Evolutionary conservation across 108 stramenopile species (phyloP).

Genomic region (Cyclotella kingstonii): DNA sequence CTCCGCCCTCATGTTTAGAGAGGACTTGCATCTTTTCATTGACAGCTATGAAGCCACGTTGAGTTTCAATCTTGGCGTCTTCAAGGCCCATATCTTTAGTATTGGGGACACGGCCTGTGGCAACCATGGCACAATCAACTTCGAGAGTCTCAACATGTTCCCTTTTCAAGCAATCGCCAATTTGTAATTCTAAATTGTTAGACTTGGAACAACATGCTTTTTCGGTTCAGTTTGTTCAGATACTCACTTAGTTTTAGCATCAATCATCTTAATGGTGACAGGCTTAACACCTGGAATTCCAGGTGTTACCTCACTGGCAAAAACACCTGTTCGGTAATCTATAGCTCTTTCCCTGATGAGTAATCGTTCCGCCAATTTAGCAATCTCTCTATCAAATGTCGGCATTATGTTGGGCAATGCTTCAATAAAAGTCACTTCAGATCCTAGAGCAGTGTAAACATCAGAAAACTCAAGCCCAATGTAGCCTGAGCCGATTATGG

Average conservation of each 20-base stretch:
- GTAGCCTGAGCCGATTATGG: slow-evolving; percentile 98
- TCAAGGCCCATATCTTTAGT: slow-evolving; percentile 93
- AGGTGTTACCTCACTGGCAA: slow-evolving; percentile 94
- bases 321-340: slow-evolving; percentile 92
- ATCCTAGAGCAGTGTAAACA: slow-evolving; percentile 96
- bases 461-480: slow-evolving; percentile 98
- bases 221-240: neutral
- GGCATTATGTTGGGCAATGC: slow-evolving; percentile 93
- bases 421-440: slow-evolving; percentile 98
- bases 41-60: slow-evolving; percentile 94
- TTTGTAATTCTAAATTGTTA: neutral
- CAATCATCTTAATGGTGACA: slow-evolving; percentile 98
- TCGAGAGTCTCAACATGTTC: slow-evolving; percentile 97
- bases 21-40: slow-evolving; percentile 96
- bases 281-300: slow-evolving; percentile 96
- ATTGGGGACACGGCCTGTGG: slow-evolving; percentile 97
- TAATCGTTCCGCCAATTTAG: slow-evolving; percentile 93
- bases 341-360: slow-evolving; percentile 91
- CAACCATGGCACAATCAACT: slow-evolving; percentile 97
- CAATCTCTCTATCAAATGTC: slow-evolving; percentile 96
- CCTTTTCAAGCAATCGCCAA: slow-evolving; percentile 21
- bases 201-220: neutral
- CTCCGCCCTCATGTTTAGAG: slow-evolving; percentile 74
- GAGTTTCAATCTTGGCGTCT: slow-evolving; percentile 84
- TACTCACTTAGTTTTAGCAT: slow-evolving; percentile 94